phyloP scores from a whole-genome alignment of 2,329 filamentous ascomycete species.

The Aureobasidium sp. region DNA sequence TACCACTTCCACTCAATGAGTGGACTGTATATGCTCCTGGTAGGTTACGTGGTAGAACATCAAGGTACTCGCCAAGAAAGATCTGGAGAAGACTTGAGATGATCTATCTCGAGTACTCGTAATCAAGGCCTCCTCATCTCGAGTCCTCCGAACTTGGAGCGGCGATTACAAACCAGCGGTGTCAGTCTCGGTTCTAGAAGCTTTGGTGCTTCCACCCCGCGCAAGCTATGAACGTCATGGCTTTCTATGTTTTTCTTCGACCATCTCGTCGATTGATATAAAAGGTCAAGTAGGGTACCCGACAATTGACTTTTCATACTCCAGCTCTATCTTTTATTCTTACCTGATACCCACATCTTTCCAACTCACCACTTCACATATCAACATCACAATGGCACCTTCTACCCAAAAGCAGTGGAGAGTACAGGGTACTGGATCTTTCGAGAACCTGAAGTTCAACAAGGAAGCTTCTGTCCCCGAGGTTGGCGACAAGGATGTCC shows the following conservation, averaged over 20 bases:
- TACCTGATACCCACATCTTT: background rate
- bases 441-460: constrained; percentile 55
- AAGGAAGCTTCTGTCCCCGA: constrained; percentile 48
- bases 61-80: background rate
- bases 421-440: constrained; percentile 48
- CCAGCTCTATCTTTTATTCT: background rate
- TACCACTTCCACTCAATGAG: background rate
- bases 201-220: constrained; percentile 10
- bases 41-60: background rate
- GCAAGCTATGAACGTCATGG: constrained; percentile 10
- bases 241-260: constrained; percentile 6
- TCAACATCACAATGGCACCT: constrained; percentile 31
- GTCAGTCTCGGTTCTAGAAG: constrained; percentile 6
- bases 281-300: background rate
- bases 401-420: constrained; percentile 52
- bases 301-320: background rate
- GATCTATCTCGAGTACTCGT: background rate
- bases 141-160: constrained; percentile 6
- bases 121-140: constrained; percentile 3
- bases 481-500: constrained; percentile 62
- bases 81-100: background rate
- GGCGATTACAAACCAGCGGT: constrained; percentile 10
- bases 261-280: background rate
- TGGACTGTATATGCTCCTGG: background rate
- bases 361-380: background rate